A percentile compares a stretch with the other conserved stretches of the same genome.
These are phyloP conservation scores for Fomitopsis serialis DNA, from an alignment of 768 basidiomycete species.

Conservation along the genomic window DNA sequence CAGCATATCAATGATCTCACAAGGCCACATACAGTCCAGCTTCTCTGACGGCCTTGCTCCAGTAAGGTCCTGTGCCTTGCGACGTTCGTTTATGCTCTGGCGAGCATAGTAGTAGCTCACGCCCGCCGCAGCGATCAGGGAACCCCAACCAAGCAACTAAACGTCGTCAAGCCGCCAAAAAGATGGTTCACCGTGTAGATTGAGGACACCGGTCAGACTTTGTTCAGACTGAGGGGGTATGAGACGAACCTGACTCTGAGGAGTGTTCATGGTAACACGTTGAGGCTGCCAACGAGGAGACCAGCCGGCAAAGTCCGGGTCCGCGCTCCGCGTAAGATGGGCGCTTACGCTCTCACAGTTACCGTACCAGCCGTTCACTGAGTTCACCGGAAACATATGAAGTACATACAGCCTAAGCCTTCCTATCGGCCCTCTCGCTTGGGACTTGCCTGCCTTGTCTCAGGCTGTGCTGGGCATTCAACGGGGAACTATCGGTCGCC, in stretches of 20 bases:
- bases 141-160: constrained; percentile 29
- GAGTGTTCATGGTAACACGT: constrained; percentile 8
- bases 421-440: too few relatives aligned
- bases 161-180: not conserved
- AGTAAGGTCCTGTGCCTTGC: constrained; percentile 24
- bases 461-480: too few relatives aligned
- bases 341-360: too few relatives aligned
- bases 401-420: too few relatives aligned
- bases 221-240: not conserved
- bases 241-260: constrained; percentile 10
- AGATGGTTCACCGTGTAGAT: too few relatives aligned
- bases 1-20: not conserved
- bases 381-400: too few relatives aligned
- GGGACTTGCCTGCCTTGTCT: too few relatives aligned
- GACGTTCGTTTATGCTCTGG: constrained; percentile 30
- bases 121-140: constrained; percentile 30
- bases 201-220: not conserved
- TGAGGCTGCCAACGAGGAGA: too few relatives aligned
- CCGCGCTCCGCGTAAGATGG: too few relatives aligned
- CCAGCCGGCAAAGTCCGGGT: not conserved
- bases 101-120: constrained; percentile 34
- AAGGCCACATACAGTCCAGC: constrained; percentile 24
- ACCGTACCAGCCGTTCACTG: too few relatives aligned
- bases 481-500: too few relatives aligned
- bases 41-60: constrained; percentile 29